Conservation (phyloP, 805 yeast species). For the Kuraishia capsulata region DNA sequence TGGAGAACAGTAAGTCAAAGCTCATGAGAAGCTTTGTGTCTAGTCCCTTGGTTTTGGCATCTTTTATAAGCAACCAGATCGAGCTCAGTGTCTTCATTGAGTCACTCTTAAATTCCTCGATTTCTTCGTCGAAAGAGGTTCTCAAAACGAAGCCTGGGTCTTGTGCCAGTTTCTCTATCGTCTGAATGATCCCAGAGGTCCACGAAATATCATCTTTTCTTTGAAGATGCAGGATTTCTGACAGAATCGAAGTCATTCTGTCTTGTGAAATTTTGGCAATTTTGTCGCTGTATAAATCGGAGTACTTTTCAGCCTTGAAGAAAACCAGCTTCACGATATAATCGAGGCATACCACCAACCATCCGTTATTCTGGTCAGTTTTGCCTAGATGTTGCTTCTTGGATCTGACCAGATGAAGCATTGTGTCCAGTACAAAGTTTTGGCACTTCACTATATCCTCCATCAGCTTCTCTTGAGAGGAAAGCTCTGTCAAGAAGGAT, state of each 20-base stretch:
- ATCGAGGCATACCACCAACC: slow-evolving; percentile 27
- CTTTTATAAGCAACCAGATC: slow-evolving; percentile 25
- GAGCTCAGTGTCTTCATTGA: slow-evolving; percentile 39
- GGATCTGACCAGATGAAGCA: slow-evolving; percentile 20
- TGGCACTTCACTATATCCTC: slow-evolving; percentile 9
- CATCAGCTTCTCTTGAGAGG: slow-evolving; percentile 6
- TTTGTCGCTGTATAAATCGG: slow-evolving; percentile 14
- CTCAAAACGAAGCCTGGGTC: slow-evolving; percentile 8
- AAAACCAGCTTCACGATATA: slow-evolving; percentile 31
- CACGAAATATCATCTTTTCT: slow-evolving; percentile 43
- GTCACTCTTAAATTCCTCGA: slow-evolving; percentile 36
- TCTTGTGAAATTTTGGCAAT: slow-evolving; percentile 42
- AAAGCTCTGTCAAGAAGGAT: slow-evolving; percentile 9
- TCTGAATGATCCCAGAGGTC: slow-evolving; percentile 42
- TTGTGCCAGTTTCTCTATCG: slow-evolving; percentile 19
- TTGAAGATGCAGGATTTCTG: slow-evolving; percentile 40
- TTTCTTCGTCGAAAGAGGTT: slow-evolving; percentile 47
- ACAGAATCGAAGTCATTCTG: slow-evolving; percentile 58
- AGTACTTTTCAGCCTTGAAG: slow-evolving; percentile 17
- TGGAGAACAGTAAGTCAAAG: slow-evolving; percentile 69
- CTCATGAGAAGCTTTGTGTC: slow-evolving; percentile 29
- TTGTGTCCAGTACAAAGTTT: slow-evolving; percentile 15
- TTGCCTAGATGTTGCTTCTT: slow-evolving; percentile 7
- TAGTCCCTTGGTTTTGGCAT: slow-evolving; percentile 13
- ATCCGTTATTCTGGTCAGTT: slow-evolving; percentile 5